Conservation (phyloP, 1,139 yeast genomes). For the Kodamaea anthophila region DNA sequence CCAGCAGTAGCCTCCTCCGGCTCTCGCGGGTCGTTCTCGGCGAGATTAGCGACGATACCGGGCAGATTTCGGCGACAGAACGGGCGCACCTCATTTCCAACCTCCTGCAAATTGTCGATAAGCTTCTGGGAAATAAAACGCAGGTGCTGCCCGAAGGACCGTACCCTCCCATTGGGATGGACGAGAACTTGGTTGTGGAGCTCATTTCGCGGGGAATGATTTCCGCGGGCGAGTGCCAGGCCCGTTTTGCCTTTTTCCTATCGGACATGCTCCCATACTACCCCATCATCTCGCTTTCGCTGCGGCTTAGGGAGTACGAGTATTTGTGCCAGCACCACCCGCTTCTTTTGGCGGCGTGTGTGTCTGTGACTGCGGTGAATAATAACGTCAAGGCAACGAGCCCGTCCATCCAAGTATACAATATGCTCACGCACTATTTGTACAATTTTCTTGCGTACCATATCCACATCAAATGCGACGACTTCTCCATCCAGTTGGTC, state of each 20-base stretch:
- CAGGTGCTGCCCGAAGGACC: slow-evolving; percentile 5
- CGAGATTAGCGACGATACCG: slow-evolving; percentile 2
- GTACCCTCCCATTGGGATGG: slow-evolving; percentile 34
- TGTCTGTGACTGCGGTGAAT: slow-evolving; percentile 44
- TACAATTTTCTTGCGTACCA: slow-evolving; percentile 41
- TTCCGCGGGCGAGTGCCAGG: slow-evolving; percentile 22
- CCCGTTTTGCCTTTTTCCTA: slow-evolving; percentile 30
- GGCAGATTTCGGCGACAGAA: not conserved
- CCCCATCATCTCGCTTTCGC: slow-evolving; percentile 43
- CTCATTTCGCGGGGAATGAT: slow-evolving; percentile 22
- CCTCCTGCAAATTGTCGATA: slow-evolving; percentile 8
- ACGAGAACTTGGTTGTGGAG: slow-evolving; percentile 36
- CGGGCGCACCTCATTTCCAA: slow-evolving; percentile 7
- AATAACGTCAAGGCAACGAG: slow-evolving; percentile 19
- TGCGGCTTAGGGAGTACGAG: slow-evolving; percentile 28
- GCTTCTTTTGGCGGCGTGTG: slow-evolving; percentile 37
- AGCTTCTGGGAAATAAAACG: slow-evolving; percentile 11
- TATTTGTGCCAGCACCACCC: slow-evolving; percentile 38
- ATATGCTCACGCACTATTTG: slow-evolving; percentile 37
- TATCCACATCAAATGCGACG: slow-evolving; percentile 37
- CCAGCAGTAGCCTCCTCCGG: slow-evolving; percentile 2
- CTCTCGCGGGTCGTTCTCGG: slow-evolving; percentile 1
- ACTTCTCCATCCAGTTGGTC: slow-evolving; percentile 35
- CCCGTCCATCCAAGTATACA: slow-evolving; percentile 30
- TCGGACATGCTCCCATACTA: slow-evolving; percentile 37